Evolutionary conservation across 805 yeast genomes (phyloP), one percentile per base, ranked within the genome.

Genomic region (Starmerella scarabaei): DNA sequence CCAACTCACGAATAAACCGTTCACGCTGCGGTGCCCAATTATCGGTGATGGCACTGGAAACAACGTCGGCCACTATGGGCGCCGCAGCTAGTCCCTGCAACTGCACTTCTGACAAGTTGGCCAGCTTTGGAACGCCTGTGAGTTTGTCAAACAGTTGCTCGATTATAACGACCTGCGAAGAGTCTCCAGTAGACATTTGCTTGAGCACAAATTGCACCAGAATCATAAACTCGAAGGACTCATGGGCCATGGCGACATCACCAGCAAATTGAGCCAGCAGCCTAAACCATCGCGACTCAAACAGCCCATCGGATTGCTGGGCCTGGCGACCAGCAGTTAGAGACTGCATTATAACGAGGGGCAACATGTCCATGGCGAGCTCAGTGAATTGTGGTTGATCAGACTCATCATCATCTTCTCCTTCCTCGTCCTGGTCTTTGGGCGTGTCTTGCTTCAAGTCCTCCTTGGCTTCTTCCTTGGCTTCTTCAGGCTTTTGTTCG

Each of bases 331-430:
- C 50, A 1, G 35, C 35, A 2, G 49, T 47, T 17, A 47, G 40
- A 19, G 41, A 46, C 42, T 47, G 49, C 49, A 47, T 41, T 2
- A 47, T 26, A 9, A 47, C 31, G 2, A 47, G 31, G 3, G 50
- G 49, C 5, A 47, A 44, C 42, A 42, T 44, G 30, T 47, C 50
- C 49, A 47, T 38, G 14, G 48, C 48, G 16, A 41, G 28, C 14
- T 32, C 36, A 3, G 49, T 30, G 12, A 47, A 24, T 5, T 26
- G 23, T 11, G 23, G 11, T 7, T 11, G 7, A 11, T 23, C 26
- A 7, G 9, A 23, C 11, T 23, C 26, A 23, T 23, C 26, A 7
- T 23, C 26, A 11, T 23, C 26, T 11, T 23, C 26, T 7, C 11
- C 26, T 11, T 23, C 26, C 26, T 23, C 26, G 11, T 23, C 26